Evolutionary conservation across 2,329 filamentous ascomycete genomes (phyloP), one percentile per base, ranked within the genome.

Genomic region (Scytalidium lignicola): DNA sequence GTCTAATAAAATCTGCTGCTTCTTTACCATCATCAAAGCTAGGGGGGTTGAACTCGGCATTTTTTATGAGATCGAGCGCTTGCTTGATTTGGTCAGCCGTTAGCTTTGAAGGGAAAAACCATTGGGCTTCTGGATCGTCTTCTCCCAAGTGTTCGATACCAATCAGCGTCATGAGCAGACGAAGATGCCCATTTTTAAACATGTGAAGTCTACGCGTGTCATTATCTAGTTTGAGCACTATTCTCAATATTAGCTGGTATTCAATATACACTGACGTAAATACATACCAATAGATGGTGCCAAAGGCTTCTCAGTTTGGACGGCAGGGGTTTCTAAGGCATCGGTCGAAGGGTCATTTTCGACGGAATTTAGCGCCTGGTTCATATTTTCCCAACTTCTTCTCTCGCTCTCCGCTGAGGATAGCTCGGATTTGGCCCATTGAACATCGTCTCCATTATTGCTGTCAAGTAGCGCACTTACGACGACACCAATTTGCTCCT

Each of bases 161-260:
- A 17, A 86, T 74, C 0, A 93, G 75, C 1, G 76, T 85, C 79
- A 97, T 86, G 3, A 99, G 78, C 1, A 97, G 81, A 28, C 91
- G 86, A 2, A 97, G 76, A 60, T 92, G 85, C 9, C 88, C 84
- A 66, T 97, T 95, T 63, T 90, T 95, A 73, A 95, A 95, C 69
- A 96, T 83, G 21, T 89, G 86, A 19, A 76, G 78, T 45, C 83
- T 82, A 39, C 83, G 81, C 44, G 79, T 75, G 42, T 87, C 80
- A 40, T 79, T 82, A 50, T 86, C 82, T 0, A 86, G 47, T 55
- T 63, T 60, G 28, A 61, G 51, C n/a, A 58, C 55, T 62, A 39
- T 42, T 41, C 7, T 17, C 39, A 20, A 52, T 53, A 26, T 48
- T 23, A 12, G 22, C 47, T 37, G 20, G 32, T 20, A 43, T 19